Conservation (phyloP, 768 basidiomycete genomes). For the Leccinellum albellum region DNA sequence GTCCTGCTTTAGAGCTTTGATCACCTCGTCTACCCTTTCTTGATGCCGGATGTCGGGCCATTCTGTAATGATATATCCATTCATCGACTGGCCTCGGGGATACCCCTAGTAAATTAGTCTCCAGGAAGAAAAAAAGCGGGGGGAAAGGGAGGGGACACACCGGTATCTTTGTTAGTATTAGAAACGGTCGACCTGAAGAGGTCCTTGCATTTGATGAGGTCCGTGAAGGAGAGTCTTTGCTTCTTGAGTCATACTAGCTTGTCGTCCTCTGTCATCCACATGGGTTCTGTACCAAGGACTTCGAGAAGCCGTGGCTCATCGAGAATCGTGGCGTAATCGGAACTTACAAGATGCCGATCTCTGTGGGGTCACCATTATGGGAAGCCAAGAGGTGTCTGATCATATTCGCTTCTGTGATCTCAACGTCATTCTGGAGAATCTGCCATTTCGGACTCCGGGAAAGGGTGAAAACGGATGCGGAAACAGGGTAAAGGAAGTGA, state of each 20-base stretch:
- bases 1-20: neutral
- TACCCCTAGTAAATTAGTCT: neutral
- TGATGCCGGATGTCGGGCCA: slow-evolving; percentile 17
- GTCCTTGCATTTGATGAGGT: slow-evolving; percentile 4
- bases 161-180: neutral
- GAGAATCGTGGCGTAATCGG: slow-evolving; percentile 10
- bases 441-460: neutral
- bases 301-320: slow-evolving; percentile 18
- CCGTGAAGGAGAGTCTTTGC: slow-evolving; percentile 10
- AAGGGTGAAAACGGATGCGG: neutral
- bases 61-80: neutral
- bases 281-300: slow-evolving; percentile 6
- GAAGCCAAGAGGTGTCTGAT: slow-evolving; percentile 9
- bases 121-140: no score
- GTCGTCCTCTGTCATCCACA: slow-evolving; percentile 17
- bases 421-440: neutral
- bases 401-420: neutral
- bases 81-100: neutral
- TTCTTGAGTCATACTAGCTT: slow-evolving; percentile 13
- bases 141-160: neutral
- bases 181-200: neutral
- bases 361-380: slow-evolving; percentile 13
- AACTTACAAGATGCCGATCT: slow-evolving; percentile 13
- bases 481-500: neutral
- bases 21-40: slow-evolving; percentile 9